A percentile compares a stretch with the other conserved stretches of the same genome.
Conservation (phyloP, 495 filamentous ascomycete genomes). For the Talaromyces stipitatus region DNA sequence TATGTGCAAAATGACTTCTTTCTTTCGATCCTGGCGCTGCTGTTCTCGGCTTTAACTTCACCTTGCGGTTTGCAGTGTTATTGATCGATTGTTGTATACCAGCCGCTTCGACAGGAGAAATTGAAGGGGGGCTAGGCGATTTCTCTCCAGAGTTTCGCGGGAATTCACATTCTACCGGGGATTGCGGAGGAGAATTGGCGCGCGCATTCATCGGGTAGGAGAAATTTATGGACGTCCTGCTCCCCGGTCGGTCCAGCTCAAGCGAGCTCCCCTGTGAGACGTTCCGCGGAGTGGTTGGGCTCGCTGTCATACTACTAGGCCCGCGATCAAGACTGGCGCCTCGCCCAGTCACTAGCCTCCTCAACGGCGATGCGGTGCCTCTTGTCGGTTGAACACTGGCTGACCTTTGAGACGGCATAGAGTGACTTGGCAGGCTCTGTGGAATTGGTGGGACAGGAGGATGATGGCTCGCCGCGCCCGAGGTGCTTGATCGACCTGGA, state of each 20-base stretch:
- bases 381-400: constrained; percentile 46
- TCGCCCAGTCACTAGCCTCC: constrained; percentile 26
- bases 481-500: constrained; percentile 44
- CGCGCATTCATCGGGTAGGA: constrained; percentile 66
- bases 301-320: constrained; percentile 10
- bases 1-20: constrained; percentile 35
- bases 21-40: constrained; percentile 28
- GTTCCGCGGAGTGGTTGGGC: constrained; percentile 12
- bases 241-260: constrained; percentile 49
- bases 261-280: constrained; percentile 8
- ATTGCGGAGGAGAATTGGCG: constrained; percentile 27
- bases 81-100: constrained; percentile 28
- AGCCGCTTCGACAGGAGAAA: constrained; percentile 20
- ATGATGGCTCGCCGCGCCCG: constrained; percentile 21
- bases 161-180: constrained; percentile 12
- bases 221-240: constrained; percentile 72
- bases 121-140: constrained; percentile 10
- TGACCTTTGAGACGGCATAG: constrained; percentile 33
- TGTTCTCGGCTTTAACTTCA: constrained; percentile 44
- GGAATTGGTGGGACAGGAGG: constrained; percentile 75
- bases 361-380: constrained; percentile 42
- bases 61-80: constrained; percentile 39
- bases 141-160: constrained; percentile 7
- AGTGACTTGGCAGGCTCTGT: constrained; percentile 26
- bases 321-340: constrained; percentile 41